phyloP scores from a whole-genome alignment of 192 early-diverging fungal species.

The Backusella liffmaniae region DNA sequence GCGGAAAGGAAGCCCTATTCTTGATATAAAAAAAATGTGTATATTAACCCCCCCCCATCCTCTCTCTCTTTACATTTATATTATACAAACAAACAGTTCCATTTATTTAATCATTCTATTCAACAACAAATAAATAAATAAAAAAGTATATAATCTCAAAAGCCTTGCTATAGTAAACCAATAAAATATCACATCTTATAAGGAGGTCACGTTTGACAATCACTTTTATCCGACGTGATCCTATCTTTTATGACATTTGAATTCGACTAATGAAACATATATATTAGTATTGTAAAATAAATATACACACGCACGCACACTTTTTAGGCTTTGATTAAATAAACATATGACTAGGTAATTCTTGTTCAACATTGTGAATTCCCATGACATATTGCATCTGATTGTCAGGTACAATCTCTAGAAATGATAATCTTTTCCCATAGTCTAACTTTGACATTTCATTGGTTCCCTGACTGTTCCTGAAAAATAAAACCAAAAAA shows the following conservation, averaged over 20 bases:
- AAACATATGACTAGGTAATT: background rate
- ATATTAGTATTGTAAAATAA: background rate
- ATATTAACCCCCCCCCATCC: background rate
- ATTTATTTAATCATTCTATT: background rate
- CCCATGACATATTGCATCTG: conserved; percentile 2
- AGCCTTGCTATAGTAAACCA: background rate
- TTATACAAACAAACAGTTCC: background rate
- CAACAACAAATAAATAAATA: background rate
- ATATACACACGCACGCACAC: background rate
- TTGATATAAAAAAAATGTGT: conserved; percentile 6
- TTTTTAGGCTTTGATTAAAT: background rate
- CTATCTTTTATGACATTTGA: conserved; percentile 9
- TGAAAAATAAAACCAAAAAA: background rate
- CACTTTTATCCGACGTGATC: conserved; percentile 3
- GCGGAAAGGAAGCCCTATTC: background rate
- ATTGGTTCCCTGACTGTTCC: background rate
- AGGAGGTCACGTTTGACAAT: background rate
- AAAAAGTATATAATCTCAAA: background rate
- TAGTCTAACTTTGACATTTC: background rate
- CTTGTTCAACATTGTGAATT: background rate
- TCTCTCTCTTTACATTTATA: background rate
- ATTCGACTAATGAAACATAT: background rate
- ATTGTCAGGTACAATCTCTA: background rate
- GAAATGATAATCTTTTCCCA: background rate
- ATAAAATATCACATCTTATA: background rate